These are phyloP conservation scores for Suillus occidentalis DNA, from an alignment of 768 basidiomycete genomes.

Conservation along the genomic window DNA sequence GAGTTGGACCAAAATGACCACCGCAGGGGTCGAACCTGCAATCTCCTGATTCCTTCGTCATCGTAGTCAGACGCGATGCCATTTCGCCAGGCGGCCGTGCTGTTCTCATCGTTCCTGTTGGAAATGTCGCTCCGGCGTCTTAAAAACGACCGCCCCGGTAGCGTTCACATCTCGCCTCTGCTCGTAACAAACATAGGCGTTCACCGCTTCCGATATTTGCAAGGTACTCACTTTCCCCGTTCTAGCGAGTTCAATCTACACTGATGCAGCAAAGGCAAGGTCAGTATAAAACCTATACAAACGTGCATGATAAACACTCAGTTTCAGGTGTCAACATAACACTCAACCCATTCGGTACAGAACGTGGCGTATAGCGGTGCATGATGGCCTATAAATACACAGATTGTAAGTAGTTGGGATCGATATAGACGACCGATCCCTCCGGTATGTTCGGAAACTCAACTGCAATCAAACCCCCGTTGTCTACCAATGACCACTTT, in stretches of 20 bases:
- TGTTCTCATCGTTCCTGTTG: neutral
- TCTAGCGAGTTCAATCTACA: too few species aligned
- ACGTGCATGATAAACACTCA: neutral
- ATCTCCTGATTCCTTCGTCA: slow-evolving; percentile 69
- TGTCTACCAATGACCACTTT: neutral
- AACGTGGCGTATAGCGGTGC: neutral
- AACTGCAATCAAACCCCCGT: neutral
- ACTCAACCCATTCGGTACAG: neutral
- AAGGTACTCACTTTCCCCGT: too few species aligned
- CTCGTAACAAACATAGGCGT: too few species aligned
- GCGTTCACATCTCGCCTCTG: too few species aligned
- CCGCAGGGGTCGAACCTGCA: slow-evolving; percentile 92
- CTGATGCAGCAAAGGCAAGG: too few species aligned
- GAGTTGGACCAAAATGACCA: slow-evolving; percentile 49
- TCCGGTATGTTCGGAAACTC: neutral
- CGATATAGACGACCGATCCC: neutral
- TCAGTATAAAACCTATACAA: neutral
- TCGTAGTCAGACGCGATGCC: slow-evolving; percentile 94
- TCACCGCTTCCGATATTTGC: too few species aligned
- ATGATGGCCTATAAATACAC: neutral
- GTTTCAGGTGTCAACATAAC: neutral
- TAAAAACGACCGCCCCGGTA: neutral
- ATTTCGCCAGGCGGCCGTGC: slow-evolving; percentile 83
- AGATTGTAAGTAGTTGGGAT: neutral
- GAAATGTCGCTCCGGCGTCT: neutral